phyloP scores from a whole-genome alignment of 2,329 filamentous ascomycete species.

The Anthostomella pinea region DNA sequence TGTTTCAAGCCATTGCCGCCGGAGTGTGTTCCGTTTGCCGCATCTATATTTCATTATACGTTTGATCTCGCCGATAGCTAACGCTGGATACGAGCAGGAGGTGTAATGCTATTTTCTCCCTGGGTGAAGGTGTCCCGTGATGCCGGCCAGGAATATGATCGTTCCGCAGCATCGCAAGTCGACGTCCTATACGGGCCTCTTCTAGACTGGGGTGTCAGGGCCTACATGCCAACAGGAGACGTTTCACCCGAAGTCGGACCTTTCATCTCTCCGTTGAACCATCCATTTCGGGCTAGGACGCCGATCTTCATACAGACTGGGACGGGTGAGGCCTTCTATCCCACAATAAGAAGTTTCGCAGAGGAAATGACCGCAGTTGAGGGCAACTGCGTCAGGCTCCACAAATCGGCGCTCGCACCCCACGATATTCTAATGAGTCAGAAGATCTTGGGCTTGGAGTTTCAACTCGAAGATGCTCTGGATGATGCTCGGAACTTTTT shows the following conservation, averaged over 20 bases:
- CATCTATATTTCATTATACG: background rate
- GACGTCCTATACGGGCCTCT: slow-evolving; percentile 18
- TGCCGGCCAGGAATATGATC: slow-evolving; percentile 6
- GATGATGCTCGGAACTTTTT: background rate
- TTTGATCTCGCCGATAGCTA: slow-evolving; percentile 2
- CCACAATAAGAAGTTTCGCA: slow-evolving; percentile 15
- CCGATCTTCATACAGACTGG: slow-evolving; percentile 22
- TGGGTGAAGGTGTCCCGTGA: slow-evolving; percentile 21
- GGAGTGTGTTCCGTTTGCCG: background rate
- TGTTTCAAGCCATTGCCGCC: too few species aligned
- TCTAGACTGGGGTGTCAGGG: slow-evolving; percentile 22
- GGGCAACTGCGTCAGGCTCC: slow-evolving; percentile 14
- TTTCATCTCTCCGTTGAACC: slow-evolving; percentile 21
- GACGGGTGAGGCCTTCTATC: slow-evolving; percentile 15
- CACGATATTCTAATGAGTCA: slow-evolving; percentile 14
- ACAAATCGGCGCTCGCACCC: slow-evolving; percentile 10
- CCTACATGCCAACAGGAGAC: slow-evolving; percentile 13
- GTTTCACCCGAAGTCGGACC: slow-evolving; percentile 8
- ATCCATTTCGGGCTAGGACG: slow-evolving; percentile 18
- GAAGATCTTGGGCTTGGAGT: slow-evolving; percentile 3
- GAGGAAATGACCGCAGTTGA: slow-evolving; percentile 15
- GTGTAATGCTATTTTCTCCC: slow-evolving; percentile 17
- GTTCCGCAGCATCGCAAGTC: background rate
- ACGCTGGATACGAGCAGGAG: slow-evolving; percentile 9
- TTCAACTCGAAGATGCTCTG: background rate